Evolutionary conservation across 345 rosid species (phyloP).

Genomic region (Erodium maritimum): DNA sequence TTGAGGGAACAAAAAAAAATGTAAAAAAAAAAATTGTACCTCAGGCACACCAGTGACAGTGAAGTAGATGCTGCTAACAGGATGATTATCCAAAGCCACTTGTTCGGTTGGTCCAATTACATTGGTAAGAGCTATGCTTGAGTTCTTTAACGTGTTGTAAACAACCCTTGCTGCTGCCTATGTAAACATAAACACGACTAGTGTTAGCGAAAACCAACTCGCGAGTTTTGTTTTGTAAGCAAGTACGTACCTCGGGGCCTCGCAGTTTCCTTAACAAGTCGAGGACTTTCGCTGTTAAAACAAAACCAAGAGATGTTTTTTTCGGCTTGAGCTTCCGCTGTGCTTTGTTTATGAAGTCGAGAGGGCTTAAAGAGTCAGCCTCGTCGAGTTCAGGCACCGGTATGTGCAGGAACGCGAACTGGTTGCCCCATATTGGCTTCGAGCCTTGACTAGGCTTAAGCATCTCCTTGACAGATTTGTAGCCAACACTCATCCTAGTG

Average conservation of each 20-base stretch:
- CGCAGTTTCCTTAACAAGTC: constrained; percentile 17
- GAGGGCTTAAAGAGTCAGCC: constrained; percentile 9
- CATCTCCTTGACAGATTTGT: constrained; percentile 41
- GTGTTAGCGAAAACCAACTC: too few species aligned
- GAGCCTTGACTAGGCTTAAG: constrained; percentile 19
- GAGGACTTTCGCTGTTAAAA: constrained; percentile 18
- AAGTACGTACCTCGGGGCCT: constrained; percentile 24
- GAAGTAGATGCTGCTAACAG: constrained; percentile 33
- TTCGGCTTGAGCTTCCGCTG: constrained; percentile 14
- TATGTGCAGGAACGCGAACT: constrained; percentile 25
- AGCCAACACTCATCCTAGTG: constrained; percentile 27
- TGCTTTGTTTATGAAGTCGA: constrained; percentile 17
- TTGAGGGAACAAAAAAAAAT: too few species aligned
- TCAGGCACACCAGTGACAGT: constrained; percentile 32
- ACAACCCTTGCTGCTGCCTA: constrained; percentile 26
- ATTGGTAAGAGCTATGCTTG: constrained; percentile 43
- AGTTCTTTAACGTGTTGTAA: constrained; percentile 25
- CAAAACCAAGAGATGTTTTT: constrained; percentile 19
- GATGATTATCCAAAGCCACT: constrained; percentile 38
- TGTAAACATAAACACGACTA: neutral
- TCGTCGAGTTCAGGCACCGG: constrained; percentile 16
- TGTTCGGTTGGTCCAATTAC: constrained; percentile 31
- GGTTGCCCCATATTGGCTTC: constrained; percentile 37
- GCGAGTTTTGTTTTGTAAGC: too few species aligned
- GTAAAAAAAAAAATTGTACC: constrained; percentile 13